Base-by-base conservation (phyloP, 306 rosid species). In the Cucurbita pepo region DNA sequence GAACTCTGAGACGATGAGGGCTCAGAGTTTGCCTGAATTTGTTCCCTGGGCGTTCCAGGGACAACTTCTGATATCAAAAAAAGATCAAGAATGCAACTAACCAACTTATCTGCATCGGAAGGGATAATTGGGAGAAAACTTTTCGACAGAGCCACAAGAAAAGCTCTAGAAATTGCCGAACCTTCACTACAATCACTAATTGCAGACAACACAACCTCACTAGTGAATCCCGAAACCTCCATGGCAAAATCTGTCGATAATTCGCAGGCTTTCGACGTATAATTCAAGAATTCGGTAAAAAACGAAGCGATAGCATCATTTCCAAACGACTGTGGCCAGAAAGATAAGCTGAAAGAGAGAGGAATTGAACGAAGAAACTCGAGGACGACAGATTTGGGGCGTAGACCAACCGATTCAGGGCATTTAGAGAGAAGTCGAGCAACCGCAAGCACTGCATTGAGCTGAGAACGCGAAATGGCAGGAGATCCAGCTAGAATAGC, bases 361-460 rank as follows among this genome's bases (percentile, higher is more conserved):
- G 97, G 96, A 83, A 94, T 59, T 13, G 85, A 77, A 61, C 92
- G 92, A 1, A 94, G 87, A 75, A 94, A 86, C 88, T 87, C 97
- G 14, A 90, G 30, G 25, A 82, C 86, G 56, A 89, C 80, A 21
- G 86, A 83, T 74, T 83, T 89, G 21, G 97, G 92, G 7, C 96
- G 92, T 66, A 83, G 88, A 86, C 91, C 97, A 79, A 84, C 5
- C 63, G 80, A 76, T 74, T 83, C 86, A 37, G 90, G 74, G 70
- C 92, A 94, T 43, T 86, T 86, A 56, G 98, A 94, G 57, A 94
- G 64, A 74, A 94, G 86, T 16, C 96, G 87, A 6, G 95, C 89
- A 50, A 94, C 90, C 72, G 91, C 97, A 65, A 85, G 86, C 45
- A 94, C 83, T 76, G 98, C 97, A 87, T 94, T 90, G 87, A 94